Conservation (phyloP, 164 flowering plant species). For the Paratinospora sagittata region DNA sequence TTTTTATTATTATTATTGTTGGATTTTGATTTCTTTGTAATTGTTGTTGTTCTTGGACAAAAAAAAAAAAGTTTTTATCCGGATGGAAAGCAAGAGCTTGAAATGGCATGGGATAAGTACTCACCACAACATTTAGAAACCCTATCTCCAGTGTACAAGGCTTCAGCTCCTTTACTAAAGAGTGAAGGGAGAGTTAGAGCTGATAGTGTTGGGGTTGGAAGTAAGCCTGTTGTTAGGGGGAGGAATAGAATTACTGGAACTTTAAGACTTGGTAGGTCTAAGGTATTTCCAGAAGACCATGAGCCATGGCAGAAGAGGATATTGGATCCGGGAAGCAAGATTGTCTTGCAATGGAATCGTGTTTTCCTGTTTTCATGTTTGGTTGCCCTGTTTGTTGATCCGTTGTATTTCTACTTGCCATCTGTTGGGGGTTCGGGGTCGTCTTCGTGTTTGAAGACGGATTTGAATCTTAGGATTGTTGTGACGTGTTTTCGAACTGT, state of each 20-base stretch:
- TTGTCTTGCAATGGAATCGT: conserved; percentile 69
- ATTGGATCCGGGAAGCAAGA: conserved; percentile 76
- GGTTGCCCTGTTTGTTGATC: conserved; percentile 83
- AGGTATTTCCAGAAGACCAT: conserved; percentile 47
- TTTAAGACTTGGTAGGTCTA: conserved; percentile 31
- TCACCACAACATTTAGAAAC: conserved; percentile 26
- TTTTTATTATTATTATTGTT: no score
- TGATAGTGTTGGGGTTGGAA: conserved; percentile 13
- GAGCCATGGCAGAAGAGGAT: conserved; percentile 49
- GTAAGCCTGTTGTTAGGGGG: conserved; percentile 12
- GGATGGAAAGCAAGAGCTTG: conserved; percentile 37
- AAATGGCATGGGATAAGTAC: conserved; percentile 27
- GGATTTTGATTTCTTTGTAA: conserved; percentile 1
- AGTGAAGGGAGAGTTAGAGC: neutral
- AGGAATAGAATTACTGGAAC: conserved; percentile 27
- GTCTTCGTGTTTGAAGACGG: conserved; percentile 51
- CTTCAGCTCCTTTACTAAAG: conserved; percentile 33
- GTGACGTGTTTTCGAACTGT: conserved; percentile 63
- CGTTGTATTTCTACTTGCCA: conserved; percentile 78
- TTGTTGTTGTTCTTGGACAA: conserved; percentile 6
- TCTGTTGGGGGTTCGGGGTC: conserved; percentile 25
- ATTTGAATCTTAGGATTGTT: conserved; percentile 47
- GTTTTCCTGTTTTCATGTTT: conserved; percentile 67
- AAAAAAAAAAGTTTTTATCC: conserved; percentile 45
- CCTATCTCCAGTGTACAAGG: conserved; percentile 30